Evolutionary conservation across 2,329 filamentous ascomycete species (phyloP).

Genomic region (Didymella sp.): DNA sequence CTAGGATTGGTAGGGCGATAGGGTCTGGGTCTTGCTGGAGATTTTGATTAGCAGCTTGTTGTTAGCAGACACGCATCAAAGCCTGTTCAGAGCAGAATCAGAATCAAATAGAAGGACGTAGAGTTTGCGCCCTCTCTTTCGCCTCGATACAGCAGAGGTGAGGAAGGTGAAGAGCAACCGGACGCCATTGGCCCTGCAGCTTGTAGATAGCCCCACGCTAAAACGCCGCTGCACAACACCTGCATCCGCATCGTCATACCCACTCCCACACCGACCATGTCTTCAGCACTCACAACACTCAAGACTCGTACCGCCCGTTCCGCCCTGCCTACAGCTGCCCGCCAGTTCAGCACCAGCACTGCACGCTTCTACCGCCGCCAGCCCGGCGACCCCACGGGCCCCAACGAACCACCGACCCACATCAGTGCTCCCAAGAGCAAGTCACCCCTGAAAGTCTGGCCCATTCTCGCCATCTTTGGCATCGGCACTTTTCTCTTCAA

Average conservation of each 20-base stretch:
- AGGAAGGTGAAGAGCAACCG: not conserved
- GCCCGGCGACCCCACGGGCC: constrained; percentile 45
- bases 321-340: constrained; percentile 20
- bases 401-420: constrained; percentile 49
- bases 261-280: constrained; percentile 39
- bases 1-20: not conserved
- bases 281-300: constrained; percentile 32
- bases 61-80: constrained; percentile 4
- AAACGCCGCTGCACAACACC: constrained; percentile 34
- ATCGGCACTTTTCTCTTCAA: constrained; percentile 56
- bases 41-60: not conserved
- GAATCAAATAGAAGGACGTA: constrained; percentile 7
- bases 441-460: constrained; percentile 52
- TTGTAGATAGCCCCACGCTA: constrained; percentile 25
- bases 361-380: constrained; percentile 41
- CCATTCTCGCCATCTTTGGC: constrained; percentile 57
- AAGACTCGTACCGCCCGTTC: constrained; percentile 22
- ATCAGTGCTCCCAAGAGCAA: constrained; percentile 47
- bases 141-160: constrained; percentile 1
- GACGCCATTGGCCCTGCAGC: constrained; percentile 14
- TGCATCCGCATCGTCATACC: constrained; percentile 35
- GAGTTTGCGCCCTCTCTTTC: constrained; percentile 4
- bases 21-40: not conserved
- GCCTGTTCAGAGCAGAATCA: not conserved
- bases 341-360: constrained; percentile 36